phyloP scores from a whole-genome alignment of 495 filamentous ascomycete genomes.

The Thermothielavioides terrestris region DNA sequence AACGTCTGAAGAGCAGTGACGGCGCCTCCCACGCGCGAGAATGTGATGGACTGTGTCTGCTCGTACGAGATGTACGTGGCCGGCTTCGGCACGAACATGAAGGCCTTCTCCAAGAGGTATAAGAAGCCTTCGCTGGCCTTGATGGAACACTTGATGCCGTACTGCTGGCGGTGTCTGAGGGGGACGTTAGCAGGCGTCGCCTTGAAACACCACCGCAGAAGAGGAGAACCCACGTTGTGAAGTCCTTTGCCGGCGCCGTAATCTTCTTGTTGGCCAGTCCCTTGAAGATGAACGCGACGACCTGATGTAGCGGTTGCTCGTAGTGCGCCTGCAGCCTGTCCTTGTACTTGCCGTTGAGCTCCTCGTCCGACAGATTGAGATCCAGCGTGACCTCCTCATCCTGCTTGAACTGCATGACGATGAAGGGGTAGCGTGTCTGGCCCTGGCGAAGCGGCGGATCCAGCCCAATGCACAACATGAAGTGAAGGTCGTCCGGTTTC shows the following conservation, averaged over 20 bases:
- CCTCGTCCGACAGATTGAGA: conserved; percentile 90
- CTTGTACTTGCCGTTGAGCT: conserved; percentile 75
- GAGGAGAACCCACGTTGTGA: conserved; percentile 48
- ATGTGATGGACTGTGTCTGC: conserved; percentile 76
- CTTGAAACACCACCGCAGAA: not conserved
- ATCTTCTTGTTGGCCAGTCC: conserved; percentile 91
- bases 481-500: conserved; percentile 93
- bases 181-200: conserved; percentile 5
- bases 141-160: conserved; percentile 97
- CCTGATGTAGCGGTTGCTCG: conserved; percentile 81
- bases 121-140: conserved; percentile 97
- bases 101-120: conserved; percentile 94
- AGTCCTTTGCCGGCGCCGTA: conserved; percentile 86
- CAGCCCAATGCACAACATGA: conserved; percentile 87
- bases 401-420: conserved; percentile 98
- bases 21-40: conserved; percentile 91
- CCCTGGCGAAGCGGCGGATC: conserved; percentile 95
- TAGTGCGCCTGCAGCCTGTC: conserved; percentile 81
- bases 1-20: conserved; percentile 93
- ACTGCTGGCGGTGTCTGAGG: conserved; percentile 76
- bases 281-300: conserved; percentile 89
- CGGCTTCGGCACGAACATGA: conserved; percentile 98
- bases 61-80: conserved; percentile 94
- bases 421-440: conserved; percentile 95
- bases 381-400: conserved; percentile 97